Percentiles rank a stretch among this genome's conserved stretches.
Conservation (phyloP, 2,329 filamentous ascomycete species). For the Didymosphaeria variabile region DNA sequence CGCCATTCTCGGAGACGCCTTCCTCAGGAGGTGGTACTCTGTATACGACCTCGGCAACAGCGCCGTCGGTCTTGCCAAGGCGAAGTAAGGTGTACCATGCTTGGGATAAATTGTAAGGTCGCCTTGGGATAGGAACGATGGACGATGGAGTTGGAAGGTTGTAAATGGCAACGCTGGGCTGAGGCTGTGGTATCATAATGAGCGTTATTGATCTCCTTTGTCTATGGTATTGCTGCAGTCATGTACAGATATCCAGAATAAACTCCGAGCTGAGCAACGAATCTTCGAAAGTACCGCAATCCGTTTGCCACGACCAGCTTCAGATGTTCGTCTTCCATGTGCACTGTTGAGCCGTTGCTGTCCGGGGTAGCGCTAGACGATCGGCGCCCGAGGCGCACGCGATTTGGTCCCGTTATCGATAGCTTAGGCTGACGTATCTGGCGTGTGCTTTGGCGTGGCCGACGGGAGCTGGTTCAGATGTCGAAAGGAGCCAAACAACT, state of each 20-base stretch:
- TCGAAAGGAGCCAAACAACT: not conserved
- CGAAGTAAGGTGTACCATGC: slow-evolving; percentile 64
- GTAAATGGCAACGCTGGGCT: slow-evolving; percentile 26
- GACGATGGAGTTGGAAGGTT: slow-evolving; percentile 11
- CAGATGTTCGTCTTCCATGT: not conserved
- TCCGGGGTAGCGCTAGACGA: not conserved
- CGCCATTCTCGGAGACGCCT: slow-evolving; percentile 90
- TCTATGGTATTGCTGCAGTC: slow-evolving; percentile 10
- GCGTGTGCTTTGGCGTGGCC: slow-evolving; percentile 15
- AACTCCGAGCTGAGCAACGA: not conserved
- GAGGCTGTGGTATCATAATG: slow-evolving; percentile 31
- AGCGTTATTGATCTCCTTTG: slow-evolving; percentile 16
- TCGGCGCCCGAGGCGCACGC: not conserved
- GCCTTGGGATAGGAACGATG: slow-evolving; percentile 1
- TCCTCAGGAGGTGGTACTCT: slow-evolving; percentile 87
- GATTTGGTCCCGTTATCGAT: slow-evolving; percentile 27
- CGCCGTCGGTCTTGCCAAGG: slow-evolving; percentile 86
- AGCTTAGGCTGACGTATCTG: slow-evolving; percentile 20
- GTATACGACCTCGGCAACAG: slow-evolving; percentile 94
- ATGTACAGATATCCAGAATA: slow-evolving; percentile 22
- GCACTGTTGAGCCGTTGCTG: not conserved
- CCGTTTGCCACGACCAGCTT: not conserved
- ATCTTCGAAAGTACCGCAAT: not conserved
- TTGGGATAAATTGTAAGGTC: slow-evolving; percentile 8
- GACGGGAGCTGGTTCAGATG: not conserved